Conservation (phyloP, 805 yeast genomes). For the Candida manassasensis region DNA sequence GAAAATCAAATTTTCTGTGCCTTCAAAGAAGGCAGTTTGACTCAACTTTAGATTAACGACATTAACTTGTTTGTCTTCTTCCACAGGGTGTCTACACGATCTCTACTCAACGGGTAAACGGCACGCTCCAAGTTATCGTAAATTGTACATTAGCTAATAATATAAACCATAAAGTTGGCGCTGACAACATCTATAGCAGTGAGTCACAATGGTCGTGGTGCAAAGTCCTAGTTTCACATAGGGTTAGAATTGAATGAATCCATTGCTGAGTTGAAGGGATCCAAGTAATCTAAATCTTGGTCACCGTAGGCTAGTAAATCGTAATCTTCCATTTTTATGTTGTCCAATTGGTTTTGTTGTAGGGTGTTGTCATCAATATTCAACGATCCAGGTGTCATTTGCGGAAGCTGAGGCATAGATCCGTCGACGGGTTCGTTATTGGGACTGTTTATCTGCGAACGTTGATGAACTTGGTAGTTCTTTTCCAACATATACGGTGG, state of each 20-base stretch:
- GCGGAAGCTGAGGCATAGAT: neutral
- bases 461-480: constrained; percentile 9
- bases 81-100: too few relatives aligned
- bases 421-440: neutral
- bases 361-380: neutral
- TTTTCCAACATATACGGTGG: constrained; percentile 76
- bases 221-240: too few relatives aligned
- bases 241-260: constrained; percentile 1
- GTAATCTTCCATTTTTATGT: constrained; percentile 17
- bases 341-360: neutral
- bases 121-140: too few relatives aligned
- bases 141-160: too few relatives aligned
- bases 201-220: too few relatives aligned
- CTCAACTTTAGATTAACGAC: too few relatives aligned
- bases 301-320: constrained; percentile 17
- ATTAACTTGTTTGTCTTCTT: too few relatives aligned
- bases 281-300: constrained; percentile 19
- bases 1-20: too few relatives aligned
- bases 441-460: constrained; percentile 4
- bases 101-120: too few relatives aligned
- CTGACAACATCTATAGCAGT: too few relatives aligned
- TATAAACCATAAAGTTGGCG: too few relatives aligned
- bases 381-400: neutral
- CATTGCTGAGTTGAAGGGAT: constrained; percentile 17
- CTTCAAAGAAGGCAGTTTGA: too few relatives aligned